These are phyloP conservation scores for Huiozyma sinensis DNA, from an alignment of 805 yeast species.

Conservation along the genomic window DNA sequence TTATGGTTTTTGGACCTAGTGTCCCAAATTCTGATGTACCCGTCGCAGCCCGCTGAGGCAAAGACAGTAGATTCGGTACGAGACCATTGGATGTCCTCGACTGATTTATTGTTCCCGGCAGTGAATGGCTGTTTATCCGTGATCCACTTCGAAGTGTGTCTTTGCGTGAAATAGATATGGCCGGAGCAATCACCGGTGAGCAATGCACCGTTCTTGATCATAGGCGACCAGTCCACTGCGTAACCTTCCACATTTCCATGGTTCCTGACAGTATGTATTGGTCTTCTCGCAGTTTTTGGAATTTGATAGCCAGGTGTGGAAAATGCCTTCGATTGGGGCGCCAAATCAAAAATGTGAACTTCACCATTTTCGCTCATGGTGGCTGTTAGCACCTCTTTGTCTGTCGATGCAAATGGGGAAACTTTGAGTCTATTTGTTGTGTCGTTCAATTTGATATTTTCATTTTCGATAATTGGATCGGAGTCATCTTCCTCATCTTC, in stretches of 20 bases:
- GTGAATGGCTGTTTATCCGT: constrained; percentile 76
- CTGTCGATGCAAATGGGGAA: constrained; percentile 57
- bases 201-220: constrained; percentile 65
- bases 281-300: constrained; percentile 67
- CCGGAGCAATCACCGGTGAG: constrained; percentile 87
- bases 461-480: constrained; percentile 84
- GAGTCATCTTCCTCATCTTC: constrained; percentile 60
- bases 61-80: constrained; percentile 85
- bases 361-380: constrained; percentile 86
- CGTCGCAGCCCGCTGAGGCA: constrained; percentile 85
- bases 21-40: constrained; percentile 85
- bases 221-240: constrained; percentile 94
- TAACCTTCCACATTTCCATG: constrained; percentile 98
- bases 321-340: constrained; percentile 70
- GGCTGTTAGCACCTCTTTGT: constrained; percentile 76
- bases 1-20: constrained; percentile 84
- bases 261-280: constrained; percentile 65
- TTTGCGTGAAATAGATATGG: constrained; percentile 62
- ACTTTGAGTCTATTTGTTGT: constrained; percentile 87
- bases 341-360: constrained; percentile 71
- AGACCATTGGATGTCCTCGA: constrained; percentile 97
- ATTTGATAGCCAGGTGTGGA: constrained; percentile 79
- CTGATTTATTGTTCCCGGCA: constrained; percentile 54
- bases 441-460: constrained; percentile 60
- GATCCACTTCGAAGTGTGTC: constrained; percentile 70